These are phyloP conservation scores for Coelastrella sp. DNA, from an alignment of 139 green algal species.

Conservation along the genomic window DNA sequence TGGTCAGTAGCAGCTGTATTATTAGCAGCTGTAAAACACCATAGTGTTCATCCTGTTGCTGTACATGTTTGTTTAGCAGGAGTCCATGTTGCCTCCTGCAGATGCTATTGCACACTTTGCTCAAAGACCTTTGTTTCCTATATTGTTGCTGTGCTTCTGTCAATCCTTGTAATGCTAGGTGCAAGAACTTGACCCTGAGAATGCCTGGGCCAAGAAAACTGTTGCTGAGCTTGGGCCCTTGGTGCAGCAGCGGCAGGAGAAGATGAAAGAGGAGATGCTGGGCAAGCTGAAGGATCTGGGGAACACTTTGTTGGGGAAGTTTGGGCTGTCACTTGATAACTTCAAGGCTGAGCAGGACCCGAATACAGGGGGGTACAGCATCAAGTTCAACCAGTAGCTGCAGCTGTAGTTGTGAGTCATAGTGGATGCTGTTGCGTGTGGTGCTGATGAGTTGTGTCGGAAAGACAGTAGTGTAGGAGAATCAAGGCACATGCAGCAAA, in stretches of 20 bases:
- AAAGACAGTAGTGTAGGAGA: too few species aligned
- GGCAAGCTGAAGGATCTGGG: conserved; percentile 97
- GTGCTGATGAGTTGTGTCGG: too few species aligned
- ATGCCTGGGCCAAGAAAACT: conserved; percentile 57
- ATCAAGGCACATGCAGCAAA: too few species aligned
- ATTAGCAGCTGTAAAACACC: too few species aligned
- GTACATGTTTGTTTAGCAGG: too few species aligned
- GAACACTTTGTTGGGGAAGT: conserved; percentile 96
- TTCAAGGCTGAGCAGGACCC: conserved; percentile 98
- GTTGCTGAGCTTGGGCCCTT: conserved; percentile 76
- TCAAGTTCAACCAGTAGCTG: conserved; percentile 85
- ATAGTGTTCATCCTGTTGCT: too few species aligned
- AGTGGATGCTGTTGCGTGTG: too few species aligned
- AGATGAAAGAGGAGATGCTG: conserved; percentile 82
- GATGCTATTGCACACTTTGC: too few species aligned
- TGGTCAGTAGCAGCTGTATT: too few species aligned
- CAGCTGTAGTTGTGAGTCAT: background rate
- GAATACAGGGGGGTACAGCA: conserved; percentile 89
- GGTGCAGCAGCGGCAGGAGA: conserved; percentile 87
- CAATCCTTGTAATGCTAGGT: conserved; percentile 56
- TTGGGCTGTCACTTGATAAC: conserved; percentile 96
- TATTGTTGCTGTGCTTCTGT: background rate
- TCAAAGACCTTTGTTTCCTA: too few species aligned
- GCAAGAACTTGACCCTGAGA: conserved; percentile 76
- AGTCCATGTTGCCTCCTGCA: too few species aligned